Evolutionary conservation across 768 basidiomycete genomes (phyloP).

Genomic region (Coprinellus micaceus): DNA sequence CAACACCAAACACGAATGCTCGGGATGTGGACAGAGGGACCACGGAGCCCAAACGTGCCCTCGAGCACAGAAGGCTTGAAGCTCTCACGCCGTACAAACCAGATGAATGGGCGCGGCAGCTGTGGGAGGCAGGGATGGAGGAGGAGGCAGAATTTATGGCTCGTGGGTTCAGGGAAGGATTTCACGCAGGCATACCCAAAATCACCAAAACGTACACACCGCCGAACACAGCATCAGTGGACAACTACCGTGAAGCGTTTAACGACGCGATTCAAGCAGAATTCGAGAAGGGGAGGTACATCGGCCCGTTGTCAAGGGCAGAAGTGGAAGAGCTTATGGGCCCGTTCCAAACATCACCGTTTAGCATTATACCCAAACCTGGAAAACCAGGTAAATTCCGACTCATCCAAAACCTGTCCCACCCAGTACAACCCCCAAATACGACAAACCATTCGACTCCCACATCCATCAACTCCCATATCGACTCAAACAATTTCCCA

Average conservation of each 20-base stretch:
- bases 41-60: conserved; percentile 41
- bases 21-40: too few relatives aligned
- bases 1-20: too few relatives aligned
- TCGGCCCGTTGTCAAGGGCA: conserved; percentile 26
- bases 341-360: conserved; percentile 36
- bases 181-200: conserved; percentile 28
- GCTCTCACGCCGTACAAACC: conserved; percentile 29
- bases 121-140: conserved; percentile 16
- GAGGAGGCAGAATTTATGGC: conserved; percentile 24
- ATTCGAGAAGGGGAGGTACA: conserved; percentile 21
- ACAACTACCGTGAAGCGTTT: conserved; percentile 10
- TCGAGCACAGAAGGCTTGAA: conserved; percentile 25
- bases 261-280: conserved; percentile 18
- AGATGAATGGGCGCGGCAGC: conserved; percentile 25
- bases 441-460: background rate
- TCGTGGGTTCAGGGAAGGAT: conserved; percentile 24
- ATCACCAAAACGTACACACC: conserved; percentile 28
- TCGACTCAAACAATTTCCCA: conserved; percentile 31
- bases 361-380: conserved; percentile 33
- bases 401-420: conserved; percentile 38
- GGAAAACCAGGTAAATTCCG: conserved; percentile 29
- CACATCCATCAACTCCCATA: conserved; percentile 29
- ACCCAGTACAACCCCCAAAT: conserved; percentile 19
- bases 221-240: conserved; percentile 25
- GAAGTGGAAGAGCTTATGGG: conserved; percentile 29